A percentile compares a stretch with the other conserved stretches of the same genome.
These are phyloP conservation scores for Hirsutella minnesotensis DNA, from an alignment of 2,329 filamentous ascomycete genomes.

Conservation along the genomic window DNA sequence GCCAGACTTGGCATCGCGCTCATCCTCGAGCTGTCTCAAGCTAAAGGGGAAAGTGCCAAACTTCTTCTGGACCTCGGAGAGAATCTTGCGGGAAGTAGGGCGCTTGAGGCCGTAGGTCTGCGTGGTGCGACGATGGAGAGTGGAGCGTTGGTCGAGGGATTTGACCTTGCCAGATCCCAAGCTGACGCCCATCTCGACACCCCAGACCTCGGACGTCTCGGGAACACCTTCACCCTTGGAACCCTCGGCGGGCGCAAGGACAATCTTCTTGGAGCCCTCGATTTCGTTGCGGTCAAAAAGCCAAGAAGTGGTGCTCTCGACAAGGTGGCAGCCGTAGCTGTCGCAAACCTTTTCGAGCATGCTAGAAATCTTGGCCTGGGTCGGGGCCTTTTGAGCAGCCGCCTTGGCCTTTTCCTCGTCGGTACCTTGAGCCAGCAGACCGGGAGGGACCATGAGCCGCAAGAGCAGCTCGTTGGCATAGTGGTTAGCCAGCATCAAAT, in stretches of 20 bases:
- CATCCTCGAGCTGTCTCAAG: conserved; percentile 90
- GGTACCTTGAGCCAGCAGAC: conserved; percentile 66
- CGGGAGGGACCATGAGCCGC: conserved; percentile 83
- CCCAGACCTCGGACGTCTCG: conserved; percentile 90
- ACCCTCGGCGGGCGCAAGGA: conserved; percentile 74
- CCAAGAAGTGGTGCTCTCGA: conserved; percentile 98
- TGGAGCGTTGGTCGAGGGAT: conserved; percentile 74
- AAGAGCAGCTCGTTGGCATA: conserved; percentile 94
- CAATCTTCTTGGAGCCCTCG: conserved; percentile 95
- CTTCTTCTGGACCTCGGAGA: conserved; percentile 93
- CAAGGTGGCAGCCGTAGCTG: conserved; percentile 79
- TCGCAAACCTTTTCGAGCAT: conserved; percentile 87
- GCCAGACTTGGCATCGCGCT: conserved; percentile 89
- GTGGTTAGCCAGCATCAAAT: conserved; percentile 81
- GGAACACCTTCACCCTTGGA: conserved; percentile 83
- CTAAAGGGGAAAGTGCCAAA: conserved; percentile 98
- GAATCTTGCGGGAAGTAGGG: conserved; percentile 79
- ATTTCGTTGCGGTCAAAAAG: conserved; percentile 95
- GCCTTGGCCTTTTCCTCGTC: conserved; percentile 96
- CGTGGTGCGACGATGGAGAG: conserved; percentile 83
- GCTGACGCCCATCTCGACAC: conserved; percentile 90
- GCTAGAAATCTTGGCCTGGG: conserved; percentile 75
- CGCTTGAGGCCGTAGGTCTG: conserved; percentile 91
- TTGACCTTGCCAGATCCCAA: conserved; percentile 91
- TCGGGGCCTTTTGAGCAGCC: conserved; percentile 66